Percentiles rank a stretch among this genome's conserved stretches.
These are phyloP conservation scores for Proliferodiscus dingleyae DNA, from an alignment of 2,329 filamentous ascomycete genomes.

Conservation along the genomic window DNA sequence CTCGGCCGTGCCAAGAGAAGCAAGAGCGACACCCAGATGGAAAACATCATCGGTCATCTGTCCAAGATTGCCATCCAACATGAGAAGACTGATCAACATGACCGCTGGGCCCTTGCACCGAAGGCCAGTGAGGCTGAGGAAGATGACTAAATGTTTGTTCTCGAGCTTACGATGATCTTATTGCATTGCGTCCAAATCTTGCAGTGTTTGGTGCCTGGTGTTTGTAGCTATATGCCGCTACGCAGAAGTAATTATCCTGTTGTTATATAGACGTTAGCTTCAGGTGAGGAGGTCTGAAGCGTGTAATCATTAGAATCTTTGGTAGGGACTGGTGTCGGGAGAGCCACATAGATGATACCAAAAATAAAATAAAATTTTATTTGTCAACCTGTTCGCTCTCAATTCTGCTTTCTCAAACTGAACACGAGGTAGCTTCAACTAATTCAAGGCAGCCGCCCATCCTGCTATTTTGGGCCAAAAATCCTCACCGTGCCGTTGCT, in stretches of 20 bases:
- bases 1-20: constrained; percentile 59
- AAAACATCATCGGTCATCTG: constrained; percentile 61
- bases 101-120: constrained; percentile 25
- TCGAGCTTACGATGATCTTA: background rate
- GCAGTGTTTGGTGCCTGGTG: background rate
- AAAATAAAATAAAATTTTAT: constrained; percentile 1
- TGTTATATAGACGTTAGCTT: background rate
- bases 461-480: no score
- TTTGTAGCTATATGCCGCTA: background rate
- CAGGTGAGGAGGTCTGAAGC: background rate
- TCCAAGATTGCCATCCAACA: constrained; percentile 60
- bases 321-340: background rate
- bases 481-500: no score
- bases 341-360: background rate
- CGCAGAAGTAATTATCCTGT: background rate
- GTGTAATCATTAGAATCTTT: background rate
- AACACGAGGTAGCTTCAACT: no score
- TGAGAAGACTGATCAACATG: constrained; percentile 44
- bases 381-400: background rate
- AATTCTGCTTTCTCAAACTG: background rate
- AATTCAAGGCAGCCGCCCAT: no score
- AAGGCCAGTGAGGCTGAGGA: constrained; percentile 30
- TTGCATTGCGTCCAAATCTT: background rate
- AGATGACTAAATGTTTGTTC: constrained; percentile 27
- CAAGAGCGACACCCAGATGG: constrained; percentile 57